Evolutionary conservation across 108 stramenopile species (phyloP).

Genomic region (Fragilaria crotonensis): DNA sequence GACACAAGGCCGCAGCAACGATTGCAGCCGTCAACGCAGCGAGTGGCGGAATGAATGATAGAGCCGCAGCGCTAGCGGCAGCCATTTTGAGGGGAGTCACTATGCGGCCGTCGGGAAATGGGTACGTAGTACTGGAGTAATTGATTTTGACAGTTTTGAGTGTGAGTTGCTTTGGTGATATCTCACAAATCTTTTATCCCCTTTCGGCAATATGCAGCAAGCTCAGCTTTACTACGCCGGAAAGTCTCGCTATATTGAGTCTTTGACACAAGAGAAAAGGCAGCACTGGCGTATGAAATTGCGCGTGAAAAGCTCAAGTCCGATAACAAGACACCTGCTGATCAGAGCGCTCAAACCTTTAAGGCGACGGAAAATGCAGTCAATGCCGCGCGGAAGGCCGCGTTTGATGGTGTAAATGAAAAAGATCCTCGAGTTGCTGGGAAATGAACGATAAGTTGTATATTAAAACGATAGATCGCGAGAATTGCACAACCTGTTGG

Average conservation of each 20-base stretch:
- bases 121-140: slow-evolving; percentile 16
- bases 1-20: slow-evolving; percentile 43
- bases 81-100: slow-evolving; percentile 73
- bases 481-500: too few species aligned
- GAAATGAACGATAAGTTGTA: too few species aligned
- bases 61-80: slow-evolving; percentile 63
- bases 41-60: slow-evolving; percentile 58
- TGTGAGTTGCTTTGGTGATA: not conserved
- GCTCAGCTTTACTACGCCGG: slow-evolving; percentile 82
- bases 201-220: slow-evolving; percentile 28
- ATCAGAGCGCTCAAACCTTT: slow-evolving; percentile 23
- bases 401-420: slow-evolving; percentile 81
- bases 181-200: not conserved
- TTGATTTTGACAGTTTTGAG: too few species aligned
- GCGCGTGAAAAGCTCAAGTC: slow-evolving; percentile 63
- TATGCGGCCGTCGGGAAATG: slow-evolving; percentile 84
- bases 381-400: slow-evolving; percentile 70
- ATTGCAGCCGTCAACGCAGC: slow-evolving; percentile 50
- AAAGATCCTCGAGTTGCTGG: slow-evolving; percentile 13
- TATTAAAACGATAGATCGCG: too few species aligned
- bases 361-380: slow-evolving; percentile 67
- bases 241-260: slow-evolving; percentile 78
- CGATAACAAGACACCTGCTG: slow-evolving; percentile 16
- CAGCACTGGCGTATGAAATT: slow-evolving; percentile 71
- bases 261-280: slow-evolving; percentile 68